A percentile compares a stretch with the other conserved stretches of the same genome.
Evolutionary conservation across 495 filamentous ascomycete genomes (phyloP).

Genomic region (Glarea lozoyensis): DNA sequence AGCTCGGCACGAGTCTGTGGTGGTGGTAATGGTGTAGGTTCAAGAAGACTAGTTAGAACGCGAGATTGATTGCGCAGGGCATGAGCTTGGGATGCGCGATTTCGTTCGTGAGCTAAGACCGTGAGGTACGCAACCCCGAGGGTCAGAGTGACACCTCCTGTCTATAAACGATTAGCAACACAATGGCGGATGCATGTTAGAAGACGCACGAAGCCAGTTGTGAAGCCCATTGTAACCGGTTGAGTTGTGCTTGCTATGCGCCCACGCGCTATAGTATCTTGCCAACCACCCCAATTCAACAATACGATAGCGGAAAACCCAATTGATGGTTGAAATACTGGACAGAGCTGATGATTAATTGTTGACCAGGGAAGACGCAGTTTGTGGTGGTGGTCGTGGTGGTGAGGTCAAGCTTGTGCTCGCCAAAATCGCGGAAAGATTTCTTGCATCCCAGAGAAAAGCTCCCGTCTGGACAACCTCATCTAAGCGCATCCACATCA

Average conservation of each 20-base stretch:
- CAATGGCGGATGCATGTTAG: not conserved
- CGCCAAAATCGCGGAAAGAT: constrained; percentile 13
- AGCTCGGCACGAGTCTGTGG: constrained; percentile 34
- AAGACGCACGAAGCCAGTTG: constrained; percentile 76
- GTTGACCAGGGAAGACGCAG: not conserved
- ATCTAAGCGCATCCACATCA: not conserved
- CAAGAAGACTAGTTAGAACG: constrained; percentile 45
- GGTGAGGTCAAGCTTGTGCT: not conserved
- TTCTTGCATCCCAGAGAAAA: constrained; percentile 1
- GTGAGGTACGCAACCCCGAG: constrained; percentile 74
- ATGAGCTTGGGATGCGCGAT: constrained; percentile 59
- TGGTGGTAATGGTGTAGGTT: constrained; percentile 25
- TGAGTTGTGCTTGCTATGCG: constrained; percentile 20
- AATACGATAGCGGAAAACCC: not conserved
- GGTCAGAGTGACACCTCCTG: constrained; percentile 81
- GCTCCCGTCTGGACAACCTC: not conserved
- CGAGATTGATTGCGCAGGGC: constrained; percentile 62
- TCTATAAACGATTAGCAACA: constrained; percentile 31
- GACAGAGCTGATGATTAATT: constrained; percentile 3
- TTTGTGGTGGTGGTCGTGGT: not conserved
- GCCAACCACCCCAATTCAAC: constrained; percentile 2
- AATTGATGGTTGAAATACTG: constrained; percentile 13
- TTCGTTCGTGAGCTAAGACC: constrained; percentile 61
- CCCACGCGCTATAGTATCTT: not conserved
- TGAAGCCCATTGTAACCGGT: constrained; percentile 57